phyloP scores from a whole-genome alignment of 2,329 filamentous ascomycete species.

The Neofusicoccum sp. region DNA sequence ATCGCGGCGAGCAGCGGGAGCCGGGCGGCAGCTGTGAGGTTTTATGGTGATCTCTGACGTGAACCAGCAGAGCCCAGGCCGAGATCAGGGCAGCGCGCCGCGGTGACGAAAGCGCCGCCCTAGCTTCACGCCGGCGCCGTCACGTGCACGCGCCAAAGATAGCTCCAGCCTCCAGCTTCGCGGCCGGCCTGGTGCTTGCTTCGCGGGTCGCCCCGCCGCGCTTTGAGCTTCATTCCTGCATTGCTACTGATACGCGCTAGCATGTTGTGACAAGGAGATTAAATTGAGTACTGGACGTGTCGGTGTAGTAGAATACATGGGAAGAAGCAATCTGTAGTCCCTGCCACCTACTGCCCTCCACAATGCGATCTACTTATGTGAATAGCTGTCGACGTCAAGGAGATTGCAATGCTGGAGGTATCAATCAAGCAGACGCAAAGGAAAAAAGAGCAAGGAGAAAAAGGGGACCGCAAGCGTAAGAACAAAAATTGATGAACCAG shows the following conservation, averaged over 20 bases:
- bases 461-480: slow-evolving; percentile 17
- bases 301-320: slow-evolving; percentile 40
- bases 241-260: slow-evolving; percentile 4
- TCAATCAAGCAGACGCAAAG: slow-evolving; percentile 41
- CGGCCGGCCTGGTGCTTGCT: background rate
- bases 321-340: slow-evolving; percentile 34
- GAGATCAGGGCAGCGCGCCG: slow-evolving; percentile 13
- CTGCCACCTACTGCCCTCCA: slow-evolving; percentile 25
- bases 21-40: slow-evolving; percentile 4
- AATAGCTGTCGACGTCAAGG: slow-evolving; percentile 26
- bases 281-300: slow-evolving; percentile 32
- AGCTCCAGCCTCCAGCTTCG: background rate
- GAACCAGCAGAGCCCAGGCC: slow-evolving; percentile 9
- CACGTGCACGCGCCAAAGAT: slow-evolving; percentile 13
- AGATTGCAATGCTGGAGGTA: slow-evolving; percentile 45
- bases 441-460: slow-evolving; percentile 35
- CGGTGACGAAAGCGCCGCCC: slow-evolving; percentile 17
- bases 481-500: slow-evolving; percentile 18
- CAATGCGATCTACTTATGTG: slow-evolving; percentile 21
- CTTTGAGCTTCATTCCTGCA: slow-evolving; percentile 11
- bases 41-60: slow-evolving; percentile 17
- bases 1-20: background rate
- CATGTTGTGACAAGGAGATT: slow-evolving; percentile 30
- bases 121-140: background rate
- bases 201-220: slow-evolving; percentile 4